Conservation (phyloP, 2,329 filamentous ascomycete species). For the Neophaeococcomyces aloes region DNA sequence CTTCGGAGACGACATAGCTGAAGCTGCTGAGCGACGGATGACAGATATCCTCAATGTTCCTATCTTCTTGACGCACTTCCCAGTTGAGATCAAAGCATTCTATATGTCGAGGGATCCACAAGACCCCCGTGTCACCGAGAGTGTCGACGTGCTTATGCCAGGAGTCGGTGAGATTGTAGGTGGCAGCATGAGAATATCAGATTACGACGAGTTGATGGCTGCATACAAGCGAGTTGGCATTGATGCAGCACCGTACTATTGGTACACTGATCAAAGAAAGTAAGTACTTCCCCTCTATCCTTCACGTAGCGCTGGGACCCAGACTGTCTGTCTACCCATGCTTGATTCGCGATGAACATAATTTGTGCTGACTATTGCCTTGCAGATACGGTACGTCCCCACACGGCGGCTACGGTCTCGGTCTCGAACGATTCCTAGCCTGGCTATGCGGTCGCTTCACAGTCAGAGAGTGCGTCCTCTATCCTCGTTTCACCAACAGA, state of each 20-base stretch:
- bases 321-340: too few relatives aligned
- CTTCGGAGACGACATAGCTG: conserved; percentile 96
- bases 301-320: background rate
- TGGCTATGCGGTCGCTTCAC: conserved; percentile 59
- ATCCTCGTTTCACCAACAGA: conserved; percentile 41
- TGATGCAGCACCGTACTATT: conserved; percentile 79
- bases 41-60: conserved; percentile 92
- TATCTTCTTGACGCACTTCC: conserved; percentile 96
- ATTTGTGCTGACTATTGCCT: conserved; percentile 7
- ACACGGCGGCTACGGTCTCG: conserved; percentile 87
- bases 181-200: conserved; percentile 90
- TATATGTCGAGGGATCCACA: conserved; percentile 88
- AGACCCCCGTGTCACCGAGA: conserved; percentile 80
- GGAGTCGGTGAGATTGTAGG: conserved; percentile 96
- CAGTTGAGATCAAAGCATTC: conserved; percentile 93
- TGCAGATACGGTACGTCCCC: conserved; percentile 76
- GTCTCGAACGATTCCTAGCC: conserved; percentile 69
- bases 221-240: conserved; percentile 84
- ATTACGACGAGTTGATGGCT: conserved; percentile 76
- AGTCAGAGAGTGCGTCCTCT: conserved; percentile 48
- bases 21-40: conserved; percentile 93
- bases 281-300: conserved; percentile 39
- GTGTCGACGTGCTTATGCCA: conserved; percentile 78
- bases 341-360: background rate
- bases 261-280: conserved; percentile 97